Conservation (phyloP, 345 rosid genomes). For the Heritiera littoralis region DNA sequence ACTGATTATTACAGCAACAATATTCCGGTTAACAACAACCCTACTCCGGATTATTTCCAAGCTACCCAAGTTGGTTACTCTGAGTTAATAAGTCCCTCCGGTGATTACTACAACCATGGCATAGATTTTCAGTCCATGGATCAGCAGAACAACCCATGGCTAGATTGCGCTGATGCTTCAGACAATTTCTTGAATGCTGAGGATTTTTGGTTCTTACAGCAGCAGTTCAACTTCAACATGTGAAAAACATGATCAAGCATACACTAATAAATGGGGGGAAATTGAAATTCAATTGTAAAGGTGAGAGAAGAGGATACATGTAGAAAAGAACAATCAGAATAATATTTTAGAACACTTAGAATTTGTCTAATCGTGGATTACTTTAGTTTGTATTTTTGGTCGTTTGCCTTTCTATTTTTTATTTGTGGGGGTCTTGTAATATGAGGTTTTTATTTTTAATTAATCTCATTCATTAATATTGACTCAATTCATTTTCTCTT, state of each 20-base stretch:
- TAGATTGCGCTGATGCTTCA: slow-evolving; percentile 51
- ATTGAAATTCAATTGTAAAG: slow-evolving; percentile 20
- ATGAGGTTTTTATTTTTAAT: slow-evolving; percentile 16
- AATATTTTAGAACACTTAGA: slow-evolving; percentile 23
- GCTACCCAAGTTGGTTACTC: slow-evolving; percentile 41
- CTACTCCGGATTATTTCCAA: slow-evolving; percentile 54
- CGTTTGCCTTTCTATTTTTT: neutral
- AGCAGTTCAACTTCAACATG: slow-evolving; percentile 56
- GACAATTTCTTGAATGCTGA: slow-evolving; percentile 80
- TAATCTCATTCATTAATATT: slow-evolving; percentile 31
- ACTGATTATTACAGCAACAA: slow-evolving; percentile 47
- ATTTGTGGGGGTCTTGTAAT: slow-evolving; percentile 26
- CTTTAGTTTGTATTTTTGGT: slow-evolving; percentile 13
- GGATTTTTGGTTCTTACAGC: slow-evolving; percentile 65
- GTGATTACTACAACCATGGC: slow-evolving; percentile 44
- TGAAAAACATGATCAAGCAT: slow-evolving; percentile 20
- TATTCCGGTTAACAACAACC: slow-evolving; percentile 35
- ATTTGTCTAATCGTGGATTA: slow-evolving; percentile 35
- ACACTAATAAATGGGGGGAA: neutral
- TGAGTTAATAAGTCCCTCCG: slow-evolving; percentile 50
- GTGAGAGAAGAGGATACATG: neutral
- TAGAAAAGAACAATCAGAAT: slow-evolving; percentile 1
- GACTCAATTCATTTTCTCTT: neutral
- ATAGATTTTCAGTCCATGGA: slow-evolving; percentile 48
- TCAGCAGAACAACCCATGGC: slow-evolving; percentile 52